Conservation (phyloP, 2,329 filamentous ascomycete genomes). For the Seiridium cupressi region DNA sequence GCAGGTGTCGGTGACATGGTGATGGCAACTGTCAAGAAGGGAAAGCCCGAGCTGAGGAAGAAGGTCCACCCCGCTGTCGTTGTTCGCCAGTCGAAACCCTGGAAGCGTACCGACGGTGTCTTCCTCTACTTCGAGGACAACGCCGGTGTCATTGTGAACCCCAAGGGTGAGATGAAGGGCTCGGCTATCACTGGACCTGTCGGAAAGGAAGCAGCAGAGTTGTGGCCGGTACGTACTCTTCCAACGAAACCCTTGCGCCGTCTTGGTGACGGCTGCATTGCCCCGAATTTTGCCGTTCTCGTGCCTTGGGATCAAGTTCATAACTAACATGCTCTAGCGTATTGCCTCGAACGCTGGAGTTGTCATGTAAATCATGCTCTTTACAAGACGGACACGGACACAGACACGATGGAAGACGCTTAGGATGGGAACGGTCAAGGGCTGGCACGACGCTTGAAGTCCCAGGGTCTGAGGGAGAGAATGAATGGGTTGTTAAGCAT, state of each 20-base stretch:
- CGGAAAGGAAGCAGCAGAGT: conserved; percentile 99
- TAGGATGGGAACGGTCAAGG: too few relatives aligned
- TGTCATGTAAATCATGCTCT: conserved; percentile 79
- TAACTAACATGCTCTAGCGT: conserved; percentile 59
- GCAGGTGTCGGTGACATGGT: conserved; percentile 99
- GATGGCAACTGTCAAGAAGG: conserved; percentile 99
- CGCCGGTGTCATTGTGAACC: conserved; percentile 98
- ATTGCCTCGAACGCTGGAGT: conserved; percentile 99
- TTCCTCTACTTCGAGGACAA: conserved; percentile 99
- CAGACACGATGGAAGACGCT: too few relatives aligned
- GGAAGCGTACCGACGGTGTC: conserved; percentile 97
- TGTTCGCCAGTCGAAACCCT: conserved; percentile 98
- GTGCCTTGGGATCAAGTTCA: not conserved
- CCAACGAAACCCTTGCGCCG: not conserved
- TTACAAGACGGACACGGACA: too few relatives aligned
- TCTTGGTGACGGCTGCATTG: not conserved
- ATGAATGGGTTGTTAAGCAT: too few relatives aligned
- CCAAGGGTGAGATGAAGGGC: conserved; percentile 99
- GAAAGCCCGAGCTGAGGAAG: conserved; percentile 99
- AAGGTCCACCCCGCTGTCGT: conserved; percentile 99
- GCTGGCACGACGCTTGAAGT: too few relatives aligned
- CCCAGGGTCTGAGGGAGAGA: too few relatives aligned
- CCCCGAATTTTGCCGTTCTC: too few relatives aligned
- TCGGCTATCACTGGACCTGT: conserved; percentile 98
- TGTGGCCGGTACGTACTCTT: conserved; percentile 81